A percentile compares a stretch with the other conserved stretches of the same genome.
phyloP scores from a whole-genome alignment of 352 stramenopile genomes.

The Phytophthora sp. region DNA sequence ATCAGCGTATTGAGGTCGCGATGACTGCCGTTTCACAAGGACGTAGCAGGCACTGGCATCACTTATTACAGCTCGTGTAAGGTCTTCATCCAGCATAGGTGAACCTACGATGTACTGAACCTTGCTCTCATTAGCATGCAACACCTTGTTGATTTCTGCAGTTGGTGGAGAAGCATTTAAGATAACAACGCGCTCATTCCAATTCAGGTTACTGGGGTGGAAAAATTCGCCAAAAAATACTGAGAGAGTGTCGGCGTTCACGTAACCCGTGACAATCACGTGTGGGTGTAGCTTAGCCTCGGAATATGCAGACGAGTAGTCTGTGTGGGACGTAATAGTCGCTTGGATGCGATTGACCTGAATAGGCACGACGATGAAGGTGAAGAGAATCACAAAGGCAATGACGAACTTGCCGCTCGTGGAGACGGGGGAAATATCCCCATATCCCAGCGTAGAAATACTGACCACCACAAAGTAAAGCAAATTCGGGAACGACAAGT shows the following conservation, averaged over 20 bases:
- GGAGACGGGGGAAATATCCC: constrained; percentile 76
- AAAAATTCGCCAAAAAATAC: constrained; percentile 89
- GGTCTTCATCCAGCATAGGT: constrained; percentile 78
- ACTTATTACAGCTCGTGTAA: constrained; percentile 62
- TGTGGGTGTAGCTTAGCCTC: constrained; percentile 78
- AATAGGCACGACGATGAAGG: constrained; percentile 82
- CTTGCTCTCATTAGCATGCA: constrained; percentile 78
- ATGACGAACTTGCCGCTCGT: constrained; percentile 75
- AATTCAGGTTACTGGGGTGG: constrained; percentile 83
- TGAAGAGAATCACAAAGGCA: constrained; percentile 84
- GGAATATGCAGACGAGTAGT: constrained; percentile 80
- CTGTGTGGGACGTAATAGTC: constrained; percentile 81
- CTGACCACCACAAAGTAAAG: constrained; percentile 88
- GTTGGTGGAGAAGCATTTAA: constrained; percentile 66
- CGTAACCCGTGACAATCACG: constrained; percentile 75
- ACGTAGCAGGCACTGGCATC: constrained; percentile 71
- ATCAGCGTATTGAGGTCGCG: constrained; percentile 63
- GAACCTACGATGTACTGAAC: constrained; percentile 87
- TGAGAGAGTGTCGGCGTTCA: constrained; percentile 65
- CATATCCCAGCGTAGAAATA: constrained; percentile 87
- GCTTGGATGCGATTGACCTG: constrained; percentile 77
- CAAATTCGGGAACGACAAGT: constrained; percentile 74
- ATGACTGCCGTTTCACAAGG: constrained; percentile 63
- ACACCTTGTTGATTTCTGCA: constrained; percentile 73
- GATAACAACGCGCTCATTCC: constrained; percentile 85